Evolutionary conservation across 108 stramenopile species (phyloP).

Genomic region (Skeletonema tropicum): DNA sequence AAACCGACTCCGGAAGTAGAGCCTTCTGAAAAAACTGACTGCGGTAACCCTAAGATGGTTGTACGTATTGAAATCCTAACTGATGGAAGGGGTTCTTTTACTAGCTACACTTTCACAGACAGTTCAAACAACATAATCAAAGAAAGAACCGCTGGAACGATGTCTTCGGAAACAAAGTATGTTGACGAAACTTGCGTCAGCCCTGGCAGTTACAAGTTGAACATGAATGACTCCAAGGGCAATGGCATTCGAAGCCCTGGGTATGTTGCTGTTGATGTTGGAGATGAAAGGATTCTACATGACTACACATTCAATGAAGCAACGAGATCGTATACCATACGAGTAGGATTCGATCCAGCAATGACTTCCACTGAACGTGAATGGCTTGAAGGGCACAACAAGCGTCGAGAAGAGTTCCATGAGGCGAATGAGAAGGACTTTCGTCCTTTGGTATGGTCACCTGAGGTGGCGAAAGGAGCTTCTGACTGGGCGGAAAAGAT

Average conservation of each 20-base stretch:
- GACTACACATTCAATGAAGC: conserved; percentile 15
- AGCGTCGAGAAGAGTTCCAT: conserved; percentile 32
- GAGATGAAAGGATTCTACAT: conserved; percentile 24
- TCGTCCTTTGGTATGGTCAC: conserved; percentile 40
- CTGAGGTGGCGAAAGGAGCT: conserved; percentile 21
- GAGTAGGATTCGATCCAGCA: conserved; percentile 28
- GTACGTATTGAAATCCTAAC: background rate
- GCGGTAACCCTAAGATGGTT: background rate
- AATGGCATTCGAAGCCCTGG: conserved; percentile 12
- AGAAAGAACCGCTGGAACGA: background rate
- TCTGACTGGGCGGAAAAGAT: conserved; percentile 30
- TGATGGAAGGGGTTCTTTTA: background rate
- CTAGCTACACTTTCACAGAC: background rate
- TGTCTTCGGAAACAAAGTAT: background rate
- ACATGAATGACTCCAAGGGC: background rate
- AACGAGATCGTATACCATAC: conserved; percentile 21
- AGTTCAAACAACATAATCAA: background rate
- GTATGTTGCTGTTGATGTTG: conserved; percentile 16
- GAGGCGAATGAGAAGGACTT: conserved; percentile 27
- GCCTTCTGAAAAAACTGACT: background rate
- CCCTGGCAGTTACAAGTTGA: background rate
- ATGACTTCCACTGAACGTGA: conserved; percentile 31
- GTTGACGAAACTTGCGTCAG: background rate
- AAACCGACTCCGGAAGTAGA: background rate
- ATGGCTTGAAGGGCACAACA: conserved; percentile 43